Conservation (phyloP, 768 basidiomycete genomes). For the Russula vinacea region DNA sequence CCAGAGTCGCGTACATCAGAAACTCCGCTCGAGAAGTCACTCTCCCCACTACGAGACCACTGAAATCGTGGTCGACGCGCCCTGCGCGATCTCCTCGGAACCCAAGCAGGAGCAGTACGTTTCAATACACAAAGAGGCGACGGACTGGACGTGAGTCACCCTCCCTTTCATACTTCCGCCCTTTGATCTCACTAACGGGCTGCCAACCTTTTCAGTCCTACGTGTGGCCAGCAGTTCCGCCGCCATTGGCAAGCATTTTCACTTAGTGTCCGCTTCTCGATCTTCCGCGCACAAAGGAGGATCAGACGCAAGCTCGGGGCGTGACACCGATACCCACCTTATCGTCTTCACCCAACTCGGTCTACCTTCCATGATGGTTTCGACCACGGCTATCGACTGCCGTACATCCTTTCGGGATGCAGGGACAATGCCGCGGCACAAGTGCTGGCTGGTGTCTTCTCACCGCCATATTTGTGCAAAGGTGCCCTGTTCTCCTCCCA, state of each 20-base stretch:
- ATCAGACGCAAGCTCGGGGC: slow-evolving; percentile 33
- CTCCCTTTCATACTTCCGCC: not conserved
- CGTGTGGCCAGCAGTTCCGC: slow-evolving; percentile 51
- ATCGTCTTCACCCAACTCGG: slow-evolving; percentile 2
- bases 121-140: slow-evolving; percentile 9
- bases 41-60: slow-evolving; percentile 15
- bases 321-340: not conserved
- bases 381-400: slow-evolving; percentile 25
- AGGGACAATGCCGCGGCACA: not conserved
- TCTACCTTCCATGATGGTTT: slow-evolving; percentile 19
- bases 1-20: slow-evolving; percentile 20
- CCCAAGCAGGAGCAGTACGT: slow-evolving; percentile 23
- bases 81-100: not conserved
- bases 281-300: slow-evolving; percentile 52
- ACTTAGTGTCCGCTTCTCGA: slow-evolving; percentile 52
- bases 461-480: not conserved
- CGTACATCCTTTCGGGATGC: slow-evolving; percentile 9
- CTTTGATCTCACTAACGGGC: slow-evolving; percentile 3
- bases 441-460: not conserved
- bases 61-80: slow-evolving; percentile 8
- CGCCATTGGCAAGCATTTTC: slow-evolving; percentile 61
- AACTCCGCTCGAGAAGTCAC: slow-evolving; percentile 25
- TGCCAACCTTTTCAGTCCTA: slow-evolving; percentile 43
- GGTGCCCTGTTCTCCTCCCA: slow-evolving; percentile 1
- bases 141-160: slow-evolving; percentile 30